These are phyloP conservation scores for Ophiostoma sp. DNA, from an alignment of 2,329 filamentous ascomycete genomes.

Conservation along the genomic window DNA sequence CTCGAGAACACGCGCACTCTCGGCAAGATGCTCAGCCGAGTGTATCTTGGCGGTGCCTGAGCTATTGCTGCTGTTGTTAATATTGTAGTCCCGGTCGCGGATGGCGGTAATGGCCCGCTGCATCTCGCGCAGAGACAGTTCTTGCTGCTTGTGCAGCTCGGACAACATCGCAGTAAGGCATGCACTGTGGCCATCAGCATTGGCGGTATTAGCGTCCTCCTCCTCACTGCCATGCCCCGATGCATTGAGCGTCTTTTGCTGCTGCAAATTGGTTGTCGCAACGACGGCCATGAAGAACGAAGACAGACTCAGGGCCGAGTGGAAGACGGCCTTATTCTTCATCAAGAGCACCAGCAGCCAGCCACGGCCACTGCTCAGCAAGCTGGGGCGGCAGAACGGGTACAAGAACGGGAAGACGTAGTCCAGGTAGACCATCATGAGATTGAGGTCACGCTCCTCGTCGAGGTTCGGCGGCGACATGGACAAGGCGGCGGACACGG, in stretches of 20 bases:
- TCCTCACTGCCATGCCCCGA: not conserved
- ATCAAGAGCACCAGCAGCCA: conserved; percentile 56
- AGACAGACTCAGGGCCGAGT: conserved; percentile 51
- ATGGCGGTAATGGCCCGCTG: conserved; percentile 29
- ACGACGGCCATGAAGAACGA: conserved; percentile 52
- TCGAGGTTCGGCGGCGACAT: conserved; percentile 10
- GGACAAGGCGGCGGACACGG: not conserved
- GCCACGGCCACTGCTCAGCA: conserved; percentile 52
- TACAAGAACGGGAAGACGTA: conserved; percentile 58
- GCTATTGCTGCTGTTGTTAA: not conserved
- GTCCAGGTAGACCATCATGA: conserved; percentile 54
- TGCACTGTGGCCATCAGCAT: not conserved
- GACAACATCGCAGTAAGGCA: conserved; percentile 27
- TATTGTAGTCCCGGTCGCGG: conserved; percentile 19
- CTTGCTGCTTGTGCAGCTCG: conserved; percentile 32
- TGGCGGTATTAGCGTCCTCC: not conserved
- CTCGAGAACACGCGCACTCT: conserved; percentile 34
- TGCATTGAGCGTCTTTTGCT: not conserved
- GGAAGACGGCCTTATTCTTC: conserved; percentile 52
- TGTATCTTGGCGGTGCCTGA: not conserved
- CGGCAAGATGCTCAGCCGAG: conserved; percentile 23
- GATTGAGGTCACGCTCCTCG: conserved; percentile 31
- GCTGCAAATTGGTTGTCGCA: conserved; percentile 28
- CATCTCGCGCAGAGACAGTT: conserved; percentile 30
- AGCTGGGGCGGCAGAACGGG: conserved; percentile 54